Evolutionary conservation across 371 early-diverging fungal genomes (phyloP).

Genomic region (Batkoa obscura): DNA sequence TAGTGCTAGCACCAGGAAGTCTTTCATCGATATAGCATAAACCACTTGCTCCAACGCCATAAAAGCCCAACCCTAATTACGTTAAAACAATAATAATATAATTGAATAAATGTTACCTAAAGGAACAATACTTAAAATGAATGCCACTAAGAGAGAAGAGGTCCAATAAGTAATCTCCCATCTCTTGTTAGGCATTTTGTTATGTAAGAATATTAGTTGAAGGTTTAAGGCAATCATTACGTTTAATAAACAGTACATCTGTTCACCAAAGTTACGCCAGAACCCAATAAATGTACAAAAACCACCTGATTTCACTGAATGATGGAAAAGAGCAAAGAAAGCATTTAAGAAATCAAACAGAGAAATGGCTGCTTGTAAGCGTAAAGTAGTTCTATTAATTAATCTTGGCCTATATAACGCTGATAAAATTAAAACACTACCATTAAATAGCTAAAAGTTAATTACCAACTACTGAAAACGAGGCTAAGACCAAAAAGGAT

Average conservation of each 20-base stretch:
- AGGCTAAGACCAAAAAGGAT: no score
- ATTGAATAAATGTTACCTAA: neutral
- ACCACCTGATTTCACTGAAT: neutral
- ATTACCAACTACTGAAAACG: no score
- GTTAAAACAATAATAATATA: neutral
- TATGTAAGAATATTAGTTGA: neutral
- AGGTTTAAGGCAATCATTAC: neutral
- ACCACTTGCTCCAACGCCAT: neutral
- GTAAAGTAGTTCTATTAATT: neutral
- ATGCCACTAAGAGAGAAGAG: neutral
- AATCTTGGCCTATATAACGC: neutral
- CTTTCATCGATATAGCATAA: neutral
- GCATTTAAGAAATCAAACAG: neutral
- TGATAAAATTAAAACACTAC: neutral
- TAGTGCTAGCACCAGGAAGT: neutral
- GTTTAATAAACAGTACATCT: neutral
- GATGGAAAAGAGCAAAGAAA: neutral
- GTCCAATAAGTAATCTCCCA: neutral
- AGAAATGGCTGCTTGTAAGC: neutral
- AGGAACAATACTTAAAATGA: neutral
- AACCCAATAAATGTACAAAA: neutral
- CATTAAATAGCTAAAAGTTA: no score
- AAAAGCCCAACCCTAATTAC: neutral
- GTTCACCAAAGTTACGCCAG: neutral
- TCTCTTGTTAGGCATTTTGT: neutral